Evolutionary conservation across 1,139 yeast genomes (phyloP), one percentile per base, ranked within the genome.

Genomic region (Spencermartinsiella ligniputridi): DNA sequence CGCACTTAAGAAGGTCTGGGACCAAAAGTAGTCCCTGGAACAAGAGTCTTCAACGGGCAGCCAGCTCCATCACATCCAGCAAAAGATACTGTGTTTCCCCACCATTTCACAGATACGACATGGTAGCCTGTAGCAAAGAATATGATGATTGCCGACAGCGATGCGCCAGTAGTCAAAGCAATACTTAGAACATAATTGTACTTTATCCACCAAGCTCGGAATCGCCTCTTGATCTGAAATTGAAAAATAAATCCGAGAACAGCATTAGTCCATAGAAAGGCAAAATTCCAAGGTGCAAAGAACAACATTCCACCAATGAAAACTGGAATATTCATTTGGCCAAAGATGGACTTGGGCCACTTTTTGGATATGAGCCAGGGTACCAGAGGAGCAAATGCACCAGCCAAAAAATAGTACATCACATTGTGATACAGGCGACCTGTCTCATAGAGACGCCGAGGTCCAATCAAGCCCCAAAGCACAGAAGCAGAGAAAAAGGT

Each of bases 381-480:
- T 62, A 68, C 52, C 64, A 56, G 22, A 2, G 75, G 78, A n/a
- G 72, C 53, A 2, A 73, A 46, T 22, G 71, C 71, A 1, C 45
- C 45, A 2, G 35, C 34, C 8, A 42, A 29, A 29, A 34, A 40
- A 17, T 33, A 69, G 63, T 61, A 74, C 47, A 64, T 62, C 54
- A 74, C 60, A 17, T 63, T 53, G n/a, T 76, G 76, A 49, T 74
- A 74, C 17, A 73, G 60, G 1, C 67, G 24, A 8, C 60, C 58
- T 5, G 49, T 68, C 33, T 59, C 58, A 53, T 79, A 77, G 15
- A 78, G 73, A 42, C 75, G 70, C 54, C 72, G 66, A 13, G 87
- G 87, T 25, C 84, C 86, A 55, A 81, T 78, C 41, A 75, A 74
- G 50, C 84, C 84, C 74, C 78, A 78, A 29, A 76, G 61, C 9